Conservation (phyloP, 83 land plant species). For the Isoetes engelmannii region DNA sequence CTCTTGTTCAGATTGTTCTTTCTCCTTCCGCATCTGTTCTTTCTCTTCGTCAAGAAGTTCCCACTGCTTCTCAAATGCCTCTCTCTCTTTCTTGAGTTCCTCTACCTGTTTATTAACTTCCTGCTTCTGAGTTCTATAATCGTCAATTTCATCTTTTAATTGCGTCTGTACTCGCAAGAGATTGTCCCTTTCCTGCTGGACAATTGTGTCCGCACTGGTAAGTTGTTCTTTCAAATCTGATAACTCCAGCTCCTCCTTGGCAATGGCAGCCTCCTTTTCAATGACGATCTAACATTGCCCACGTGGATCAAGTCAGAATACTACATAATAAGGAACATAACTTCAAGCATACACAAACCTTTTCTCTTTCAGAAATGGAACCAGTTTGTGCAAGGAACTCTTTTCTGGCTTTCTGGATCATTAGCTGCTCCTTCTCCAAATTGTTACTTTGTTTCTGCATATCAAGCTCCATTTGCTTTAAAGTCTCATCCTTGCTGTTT, state of each 20-base stretch:
- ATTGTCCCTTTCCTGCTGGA: slow-evolving; percentile 50
- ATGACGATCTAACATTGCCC: too few species aligned
- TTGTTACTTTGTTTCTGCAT: slow-evolving; percentile 9
- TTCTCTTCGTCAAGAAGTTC: slow-evolving; percentile 76
- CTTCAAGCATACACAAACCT: too few species aligned
- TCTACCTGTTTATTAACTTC: slow-evolving; percentile 53
- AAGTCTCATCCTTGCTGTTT: slow-evolving; percentile 14
- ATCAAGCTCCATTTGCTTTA: slow-evolving; percentile 11
- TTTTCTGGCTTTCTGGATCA: slow-evolving; percentile 10
- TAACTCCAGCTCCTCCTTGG: slow-evolving; percentile 36
- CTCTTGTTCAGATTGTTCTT: slow-evolving; percentile 38
- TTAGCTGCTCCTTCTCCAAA: slow-evolving; percentile 9
- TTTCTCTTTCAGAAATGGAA: slow-evolving; percentile 13
- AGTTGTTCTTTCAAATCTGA: slow-evolving; percentile 50
- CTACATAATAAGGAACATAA: too few species aligned
- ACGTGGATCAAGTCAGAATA: too few species aligned
- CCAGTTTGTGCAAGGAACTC: neutral
- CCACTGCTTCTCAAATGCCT: slow-evolving; percentile 83
- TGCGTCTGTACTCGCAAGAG: slow-evolving; percentile 40
- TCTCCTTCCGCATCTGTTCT: slow-evolving; percentile 43
- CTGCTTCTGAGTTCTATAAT: slow-evolving; percentile 44
- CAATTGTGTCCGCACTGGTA: slow-evolving; percentile 28
- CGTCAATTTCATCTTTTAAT: slow-evolving; percentile 68
- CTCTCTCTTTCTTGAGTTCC: slow-evolving; percentile 58
- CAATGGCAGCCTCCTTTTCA: slow-evolving; percentile 16